Percentiles rank a stretch among this genome's conserved stretches.
Conservation (phyloP, 257 asterid species). For the Solanum gandarillasii region DNA sequence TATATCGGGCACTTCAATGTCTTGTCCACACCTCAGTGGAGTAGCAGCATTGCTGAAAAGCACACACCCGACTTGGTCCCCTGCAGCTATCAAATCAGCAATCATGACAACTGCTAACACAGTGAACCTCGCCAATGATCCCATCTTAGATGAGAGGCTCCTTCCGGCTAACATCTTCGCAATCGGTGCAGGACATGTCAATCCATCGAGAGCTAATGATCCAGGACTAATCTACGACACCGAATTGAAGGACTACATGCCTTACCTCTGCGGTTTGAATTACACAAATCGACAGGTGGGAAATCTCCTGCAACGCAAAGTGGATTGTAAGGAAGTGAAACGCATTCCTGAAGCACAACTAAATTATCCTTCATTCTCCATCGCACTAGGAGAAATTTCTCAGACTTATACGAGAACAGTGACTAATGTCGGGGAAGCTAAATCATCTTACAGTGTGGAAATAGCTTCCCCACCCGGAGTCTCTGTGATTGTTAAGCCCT, state of each 20-base stretch:
- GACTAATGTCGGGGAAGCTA: slow-evolving; percentile 33
- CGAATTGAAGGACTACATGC: slow-evolving; percentile 27
- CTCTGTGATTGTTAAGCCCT: slow-evolving; percentile 23
- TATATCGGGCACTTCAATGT: not conserved
- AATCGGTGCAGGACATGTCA: slow-evolving; percentile 39
- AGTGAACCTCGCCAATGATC: slow-evolving; percentile 7
- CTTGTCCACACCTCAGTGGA: not conserved
- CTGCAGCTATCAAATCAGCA: slow-evolving; percentile 44
- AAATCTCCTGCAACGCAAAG: not conserved
- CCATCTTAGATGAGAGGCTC: slow-evolving; percentile 22
- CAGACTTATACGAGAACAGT: slow-evolving; percentile 30
- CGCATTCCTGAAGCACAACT: slow-evolving; percentile 17
- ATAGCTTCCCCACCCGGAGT: slow-evolving; percentile 14
- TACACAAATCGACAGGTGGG: slow-evolving; percentile 22
- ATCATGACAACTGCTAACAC: slow-evolving; percentile 44
- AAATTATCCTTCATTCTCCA: slow-evolving; percentile 17
- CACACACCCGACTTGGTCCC: not conserved
- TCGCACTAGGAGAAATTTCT: not conserved
- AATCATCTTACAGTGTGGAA: slow-evolving; percentile 16
- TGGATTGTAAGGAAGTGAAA: slow-evolving; percentile 11
- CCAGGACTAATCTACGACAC: slow-evolving; percentile 47
- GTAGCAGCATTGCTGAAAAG: not conserved
- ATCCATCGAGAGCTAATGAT: slow-evolving; percentile 26
- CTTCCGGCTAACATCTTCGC: slow-evolving; percentile 21
- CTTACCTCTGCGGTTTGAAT: slow-evolving; percentile 38